These are phyloP conservation scores for Artemisia tridentata DNA, from an alignment of 129 eudicot species.

Conservation along the genomic window DNA sequence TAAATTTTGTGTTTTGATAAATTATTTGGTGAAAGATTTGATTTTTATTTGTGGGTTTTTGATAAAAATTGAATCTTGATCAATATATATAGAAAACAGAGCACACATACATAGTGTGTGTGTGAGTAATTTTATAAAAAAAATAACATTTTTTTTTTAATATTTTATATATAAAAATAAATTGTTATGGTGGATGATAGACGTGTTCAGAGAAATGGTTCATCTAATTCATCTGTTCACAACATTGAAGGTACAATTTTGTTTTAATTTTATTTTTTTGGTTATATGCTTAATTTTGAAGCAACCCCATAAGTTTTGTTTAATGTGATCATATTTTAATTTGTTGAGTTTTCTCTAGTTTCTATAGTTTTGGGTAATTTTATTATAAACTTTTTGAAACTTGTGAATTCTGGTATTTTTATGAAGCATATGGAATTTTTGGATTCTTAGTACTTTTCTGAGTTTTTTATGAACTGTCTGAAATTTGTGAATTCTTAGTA, in stretches of 20 bases:
- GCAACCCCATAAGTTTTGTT: constrained; percentile 25
- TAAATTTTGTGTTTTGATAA: constrained; percentile 23
- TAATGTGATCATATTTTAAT: constrained; percentile 8
- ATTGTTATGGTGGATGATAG: constrained; percentile 68
- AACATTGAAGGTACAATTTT: constrained; percentile 52
- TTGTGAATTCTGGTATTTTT: not conserved
- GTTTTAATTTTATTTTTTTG: constrained; percentile 8
- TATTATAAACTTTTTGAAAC: not conserved
- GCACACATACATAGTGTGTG: constrained; percentile 1
- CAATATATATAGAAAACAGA: constrained; percentile 15
- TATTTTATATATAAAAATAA: constrained; percentile 3
- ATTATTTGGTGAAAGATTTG: not conserved
- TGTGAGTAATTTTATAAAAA: not conserved
- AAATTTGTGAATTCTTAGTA: not conserved
- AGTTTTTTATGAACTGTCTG: constrained; percentile 7
- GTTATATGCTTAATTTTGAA: constrained; percentile 37
- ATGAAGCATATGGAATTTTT: no score
- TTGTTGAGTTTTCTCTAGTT: no score
- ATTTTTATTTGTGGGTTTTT: constrained; percentile 3
- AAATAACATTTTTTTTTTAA: not conserved
- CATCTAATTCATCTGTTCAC: constrained; percentile 50
- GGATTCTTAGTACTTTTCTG: no score
- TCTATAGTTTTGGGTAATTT: not conserved
- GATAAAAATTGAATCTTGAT: not conserved
- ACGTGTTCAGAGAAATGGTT: constrained; percentile 67